These are phyloP conservation scores for Haplosporangium sp. DNA, from an alignment of 371 early-diverging fungal species.

Conservation along the genomic window DNA sequence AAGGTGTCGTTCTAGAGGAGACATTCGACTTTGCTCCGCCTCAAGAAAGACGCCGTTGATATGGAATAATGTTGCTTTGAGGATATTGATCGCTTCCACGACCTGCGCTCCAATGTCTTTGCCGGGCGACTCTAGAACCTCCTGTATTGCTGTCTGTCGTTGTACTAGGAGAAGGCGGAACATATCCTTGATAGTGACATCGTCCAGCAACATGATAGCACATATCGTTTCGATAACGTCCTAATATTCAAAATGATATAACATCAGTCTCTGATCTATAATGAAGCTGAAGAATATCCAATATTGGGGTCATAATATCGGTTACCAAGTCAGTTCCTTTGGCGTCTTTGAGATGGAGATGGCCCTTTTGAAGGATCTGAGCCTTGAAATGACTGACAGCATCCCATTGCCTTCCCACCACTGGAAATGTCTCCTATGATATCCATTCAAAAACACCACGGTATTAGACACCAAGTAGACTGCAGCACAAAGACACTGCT, in stretches of 20 bases:
- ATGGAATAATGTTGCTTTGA: slow-evolving; percentile 60
- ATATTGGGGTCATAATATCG: too few species aligned
- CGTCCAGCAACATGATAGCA: slow-evolving; percentile 72
- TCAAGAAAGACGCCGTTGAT: slow-evolving; percentile 54
- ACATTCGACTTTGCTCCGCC: slow-evolving; percentile 16
- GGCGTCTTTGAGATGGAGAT: slow-evolving; percentile 59
- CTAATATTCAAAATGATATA: background rate
- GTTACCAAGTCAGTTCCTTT: slow-evolving; percentile 65
- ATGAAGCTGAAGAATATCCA: too few species aligned
- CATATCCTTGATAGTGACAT: slow-evolving; percentile 57
- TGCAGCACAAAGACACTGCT: background rate
- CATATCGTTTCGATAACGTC: slow-evolving; percentile 67
- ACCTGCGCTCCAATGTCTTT: slow-evolving; percentile 31
- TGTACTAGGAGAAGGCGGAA: slow-evolving; percentile 58
- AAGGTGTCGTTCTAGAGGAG: slow-evolving; percentile 39
- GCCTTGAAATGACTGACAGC: slow-evolving; percentile 78
- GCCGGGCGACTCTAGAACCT: slow-evolving; percentile 31
- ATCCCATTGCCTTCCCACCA: slow-evolving; percentile 89
- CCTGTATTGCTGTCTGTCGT: slow-evolving; percentile 56
- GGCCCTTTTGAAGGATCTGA: slow-evolving; percentile 78
- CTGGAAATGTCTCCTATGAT: slow-evolving; percentile 76
- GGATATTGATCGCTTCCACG: slow-evolving; percentile 46
- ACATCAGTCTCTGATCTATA: background rate
- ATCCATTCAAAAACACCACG: background rate
- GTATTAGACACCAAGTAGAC: background rate